Evolutionary conservation across 305 asterid species (phyloP), one percentile per base, ranked within the genome.

Genomic region (Fraxinus floribunda): DNA sequence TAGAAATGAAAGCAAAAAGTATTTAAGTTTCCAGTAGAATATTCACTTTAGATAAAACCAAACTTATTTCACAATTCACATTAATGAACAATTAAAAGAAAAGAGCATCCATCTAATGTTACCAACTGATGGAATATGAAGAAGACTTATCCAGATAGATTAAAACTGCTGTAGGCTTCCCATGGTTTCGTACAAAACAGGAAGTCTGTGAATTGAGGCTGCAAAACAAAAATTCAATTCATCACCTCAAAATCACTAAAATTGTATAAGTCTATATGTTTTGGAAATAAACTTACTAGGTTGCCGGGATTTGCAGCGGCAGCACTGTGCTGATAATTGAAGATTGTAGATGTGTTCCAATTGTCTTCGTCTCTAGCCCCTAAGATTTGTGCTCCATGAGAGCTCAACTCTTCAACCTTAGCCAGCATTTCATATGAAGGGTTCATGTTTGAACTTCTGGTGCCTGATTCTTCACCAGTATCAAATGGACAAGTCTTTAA

Each of bases 171-270:
- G 80, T 55, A 84, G 78, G 73, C 78, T 79, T 88, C 87, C 83
- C 83, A 81, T 72, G 85, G 8, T 78, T 83, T 81, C 57, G 78
- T 79, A 73, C 79, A 26, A 75, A 57, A 72, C 71, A 66, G 81
- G 41, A 81, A 79, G 72, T 83, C 84, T 1, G 49, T 2, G 29
- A 71, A 85, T 39, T 85, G 88, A 76, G 82, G 77, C 90, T 87
- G 88, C 84, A 78, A 46, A 78, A 74, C 9, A 20, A 77, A 44
- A 1, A 30, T 44, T 18, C 20, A 35, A 71, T n/a, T 15, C 24
- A 29, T n/a, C 38, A 34, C n/a, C 77, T 3, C 2, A 9, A 78
- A 79, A 18, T 62, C 30, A 66, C 82, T 64, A 15, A 6, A 49
- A n/a, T 49, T 16, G 18, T 49, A 15, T 15, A 49, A 15, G 7